Percentiles rank a stretch among this genome's conserved stretches.
phyloP scores from a whole-genome alignment of 176 grass and related monocot genomes.

The Saccharum officinarum region DNA sequence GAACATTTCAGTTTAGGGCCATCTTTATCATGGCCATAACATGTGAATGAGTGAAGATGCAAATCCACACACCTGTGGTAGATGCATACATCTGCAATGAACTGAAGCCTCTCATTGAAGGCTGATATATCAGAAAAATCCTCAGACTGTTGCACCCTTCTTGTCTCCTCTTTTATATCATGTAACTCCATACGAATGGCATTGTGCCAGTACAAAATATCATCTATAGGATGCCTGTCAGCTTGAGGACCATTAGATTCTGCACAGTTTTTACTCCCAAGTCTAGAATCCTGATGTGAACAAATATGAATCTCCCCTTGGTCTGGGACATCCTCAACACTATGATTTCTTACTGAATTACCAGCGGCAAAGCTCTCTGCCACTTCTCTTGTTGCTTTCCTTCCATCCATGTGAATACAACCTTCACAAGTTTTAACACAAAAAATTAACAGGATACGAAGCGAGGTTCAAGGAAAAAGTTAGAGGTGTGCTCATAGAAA shows the following conservation, averaged over 20 bases:
- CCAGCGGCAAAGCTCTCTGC: background rate
- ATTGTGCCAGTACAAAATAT: constrained; percentile 97
- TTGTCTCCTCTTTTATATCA: constrained; percentile 87
- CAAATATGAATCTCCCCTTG: constrained; percentile 37
- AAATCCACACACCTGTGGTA: constrained; percentile 72
- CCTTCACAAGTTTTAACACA: constrained; percentile 59
- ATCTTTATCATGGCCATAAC: constrained; percentile 17
- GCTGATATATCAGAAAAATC: constrained; percentile 94
- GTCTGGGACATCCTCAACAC: constrained; percentile 32
- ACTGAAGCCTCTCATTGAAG: constrained; percentile 86
- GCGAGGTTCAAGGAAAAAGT: constrained; percentile 26
- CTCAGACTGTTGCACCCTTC: constrained; percentile 70
- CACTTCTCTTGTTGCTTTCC: constrained; percentile 50
- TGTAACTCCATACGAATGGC: constrained; percentile 81
- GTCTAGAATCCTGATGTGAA: constrained; percentile 47
- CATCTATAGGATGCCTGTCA: constrained; percentile 78
- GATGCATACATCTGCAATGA: constrained; percentile 98
- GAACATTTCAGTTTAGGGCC: background rate
- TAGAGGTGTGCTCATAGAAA: constrained; percentile 32
- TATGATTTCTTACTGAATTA: constrained; percentile 34
- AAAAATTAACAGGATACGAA: constrained; percentile 28
- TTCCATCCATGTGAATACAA: constrained; percentile 87
- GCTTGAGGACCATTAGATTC: constrained; percentile 41
- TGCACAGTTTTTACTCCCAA: constrained; percentile 53
- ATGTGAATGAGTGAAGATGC: background rate